phyloP scores from a whole-genome alignment of 2,329 filamentous ascomycete genomes.

The Fusarium concolor region DNA sequence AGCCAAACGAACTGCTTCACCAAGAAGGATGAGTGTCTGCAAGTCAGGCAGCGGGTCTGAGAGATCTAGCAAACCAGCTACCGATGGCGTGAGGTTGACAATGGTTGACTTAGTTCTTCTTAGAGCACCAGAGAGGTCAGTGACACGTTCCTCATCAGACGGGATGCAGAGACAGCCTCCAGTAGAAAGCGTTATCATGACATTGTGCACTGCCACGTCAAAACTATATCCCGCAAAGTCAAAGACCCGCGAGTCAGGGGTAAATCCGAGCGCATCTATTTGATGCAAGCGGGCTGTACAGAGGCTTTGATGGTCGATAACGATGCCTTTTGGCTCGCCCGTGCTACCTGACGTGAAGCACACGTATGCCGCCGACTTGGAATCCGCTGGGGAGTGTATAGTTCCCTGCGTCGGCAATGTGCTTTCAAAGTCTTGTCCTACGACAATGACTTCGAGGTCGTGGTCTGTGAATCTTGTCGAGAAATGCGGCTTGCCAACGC shows the following conservation, averaged over 20 bases:
- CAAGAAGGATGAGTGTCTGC: neutral
- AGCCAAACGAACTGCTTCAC: neutral
- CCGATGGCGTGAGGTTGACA: neutral
- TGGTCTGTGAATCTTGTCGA: too few relatives aligned
- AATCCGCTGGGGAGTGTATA: too few relatives aligned
- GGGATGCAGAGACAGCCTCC: constrained; percentile 7
- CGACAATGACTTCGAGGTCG: too few relatives aligned
- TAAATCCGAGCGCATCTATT: neutral
- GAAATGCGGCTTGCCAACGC: neutral
- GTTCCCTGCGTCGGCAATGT: too few relatives aligned
- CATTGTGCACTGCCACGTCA: neutral
- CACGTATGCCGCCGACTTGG: constrained; percentile 8
- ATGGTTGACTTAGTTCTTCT: neutral
- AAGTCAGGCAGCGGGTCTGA: neutral
- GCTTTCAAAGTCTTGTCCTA: too few relatives aligned
- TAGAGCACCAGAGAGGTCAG: neutral
- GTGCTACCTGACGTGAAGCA: constrained; percentile 47
- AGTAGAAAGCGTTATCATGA: neutral
- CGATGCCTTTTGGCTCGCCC: constrained; percentile 41
- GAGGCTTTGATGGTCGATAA: constrained; percentile 19
- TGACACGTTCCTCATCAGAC: neutral
- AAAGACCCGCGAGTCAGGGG: neutral
- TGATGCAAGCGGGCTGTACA: neutral
- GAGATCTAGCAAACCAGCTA: neutral
- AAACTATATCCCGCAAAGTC: constrained; percentile 1